phyloP scores from a whole-genome alignment of 78 protist species.

The Pigoraptor vietnamica region DNA sequence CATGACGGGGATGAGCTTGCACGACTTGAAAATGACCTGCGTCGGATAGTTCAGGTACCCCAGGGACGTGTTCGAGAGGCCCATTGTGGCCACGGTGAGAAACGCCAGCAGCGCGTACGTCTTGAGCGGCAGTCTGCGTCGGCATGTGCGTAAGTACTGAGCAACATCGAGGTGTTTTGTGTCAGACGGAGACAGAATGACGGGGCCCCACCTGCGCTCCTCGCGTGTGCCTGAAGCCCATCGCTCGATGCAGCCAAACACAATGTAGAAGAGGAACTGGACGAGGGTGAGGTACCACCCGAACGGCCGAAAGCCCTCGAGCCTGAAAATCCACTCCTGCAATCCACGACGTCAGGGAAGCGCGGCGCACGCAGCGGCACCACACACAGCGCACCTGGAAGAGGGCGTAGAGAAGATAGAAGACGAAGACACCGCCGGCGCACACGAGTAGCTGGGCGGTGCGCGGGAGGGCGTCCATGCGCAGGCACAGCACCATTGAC shows the following conservation, averaged over 20 bases:
- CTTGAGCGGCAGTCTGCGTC: background rate
- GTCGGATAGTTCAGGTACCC: slow-evolving; percentile 4
- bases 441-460: background rate
- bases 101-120: background rate
- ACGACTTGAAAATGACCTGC: background rate
- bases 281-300: background rate
- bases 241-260: background rate
- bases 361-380: background rate
- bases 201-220: background rate
- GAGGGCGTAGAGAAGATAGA: background rate
- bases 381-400: background rate
- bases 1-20: slow-evolving; percentile 17
- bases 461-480: background rate
- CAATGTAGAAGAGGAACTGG: background rate
- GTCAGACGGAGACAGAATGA: too few species aligned
- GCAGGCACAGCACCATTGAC: background rate
- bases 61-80: background rate
- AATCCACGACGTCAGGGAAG: background rate
- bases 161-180: too few species aligned
- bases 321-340: background rate
- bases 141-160: background rate
- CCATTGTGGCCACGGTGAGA: background rate
- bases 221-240: background rate
- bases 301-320: background rate
- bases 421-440: background rate